Conservation (phyloP, 108 stramenopile genomes). For the Hondaea fermentalgiana region DNA sequence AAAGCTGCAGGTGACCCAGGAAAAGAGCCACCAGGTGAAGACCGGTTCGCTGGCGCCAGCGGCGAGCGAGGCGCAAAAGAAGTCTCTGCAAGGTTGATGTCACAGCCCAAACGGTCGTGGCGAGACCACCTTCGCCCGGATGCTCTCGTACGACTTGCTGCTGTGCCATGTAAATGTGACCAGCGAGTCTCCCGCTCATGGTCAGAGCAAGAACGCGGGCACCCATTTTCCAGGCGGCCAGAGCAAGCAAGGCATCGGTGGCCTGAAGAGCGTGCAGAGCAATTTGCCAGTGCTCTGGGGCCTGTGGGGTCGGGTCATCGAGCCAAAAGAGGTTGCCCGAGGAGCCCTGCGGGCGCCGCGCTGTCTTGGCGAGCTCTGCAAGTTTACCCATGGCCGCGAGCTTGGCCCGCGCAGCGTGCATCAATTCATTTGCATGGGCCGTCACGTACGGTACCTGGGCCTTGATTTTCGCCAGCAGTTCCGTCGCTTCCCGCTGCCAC, state of each 20-base stretch:
- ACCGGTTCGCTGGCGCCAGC: not conserved
- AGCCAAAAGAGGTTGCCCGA: not conserved
- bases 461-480: too few species aligned
- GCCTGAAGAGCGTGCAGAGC: not conserved
- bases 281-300: not conserved
- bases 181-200: not conserved
- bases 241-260: not conserved
- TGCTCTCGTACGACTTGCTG: not conserved
- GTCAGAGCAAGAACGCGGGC: not conserved
- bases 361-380: too few species aligned
- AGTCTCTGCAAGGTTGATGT: not conserved
- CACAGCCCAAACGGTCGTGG: not conserved
- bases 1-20: not conserved
- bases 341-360: too few species aligned
- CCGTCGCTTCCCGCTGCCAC: too few species aligned
- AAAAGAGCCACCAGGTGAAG: not conserved
- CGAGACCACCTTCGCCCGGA: not conserved
- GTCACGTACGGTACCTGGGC: too few species aligned
- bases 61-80: not conserved
- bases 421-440: too few species aligned
- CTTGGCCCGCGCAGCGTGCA: too few species aligned
- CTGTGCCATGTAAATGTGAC: not conserved
- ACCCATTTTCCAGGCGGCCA: not conserved
- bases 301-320: not conserved
- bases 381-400: too few species aligned